Evolutionary conservation across 169 alveolate genomes (phyloP).

Genomic region (Cryptosporidium meleagridis): DNA sequence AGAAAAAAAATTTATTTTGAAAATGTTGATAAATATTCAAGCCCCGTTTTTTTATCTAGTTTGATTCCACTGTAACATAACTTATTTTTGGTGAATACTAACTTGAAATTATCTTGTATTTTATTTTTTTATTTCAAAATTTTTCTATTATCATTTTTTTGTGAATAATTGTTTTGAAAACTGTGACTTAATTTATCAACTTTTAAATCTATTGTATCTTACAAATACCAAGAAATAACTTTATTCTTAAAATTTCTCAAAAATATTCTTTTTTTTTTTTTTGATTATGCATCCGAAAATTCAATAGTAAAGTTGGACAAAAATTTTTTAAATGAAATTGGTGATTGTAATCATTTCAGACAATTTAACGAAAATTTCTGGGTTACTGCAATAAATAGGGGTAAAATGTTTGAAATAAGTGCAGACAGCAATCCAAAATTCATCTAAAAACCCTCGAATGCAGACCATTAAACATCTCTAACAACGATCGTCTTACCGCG

Average conservation of each 20-base stretch:
- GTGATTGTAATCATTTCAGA: background rate
- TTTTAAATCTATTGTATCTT: background rate
- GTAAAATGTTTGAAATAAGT: background rate
- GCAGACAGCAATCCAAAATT: no score
- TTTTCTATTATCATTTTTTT: background rate
- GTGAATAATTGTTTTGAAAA: background rate
- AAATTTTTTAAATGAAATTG: constrained; percentile 19
- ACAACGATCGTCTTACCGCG: no score
- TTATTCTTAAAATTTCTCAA: background rate
- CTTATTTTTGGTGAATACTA: background rate
- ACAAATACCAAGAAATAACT: background rate
- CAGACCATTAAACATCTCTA: no score
- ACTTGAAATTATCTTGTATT: background rate
- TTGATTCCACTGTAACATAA: background rate
- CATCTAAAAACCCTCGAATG: no score
- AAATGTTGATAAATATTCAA: background rate
- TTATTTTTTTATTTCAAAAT: background rate
- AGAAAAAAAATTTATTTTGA: background rate
- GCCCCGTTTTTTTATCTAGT: background rate
- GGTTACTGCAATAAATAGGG: background rate
- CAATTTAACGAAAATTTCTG: background rate
- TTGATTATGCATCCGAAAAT: background rate
- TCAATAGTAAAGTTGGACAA: background rate
- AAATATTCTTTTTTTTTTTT: background rate
- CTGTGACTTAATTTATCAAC: background rate